Evolutionary conservation across 2,329 filamentous ascomycete species (phyloP).

Genomic region (Scedosporium dehoogii): DNA sequence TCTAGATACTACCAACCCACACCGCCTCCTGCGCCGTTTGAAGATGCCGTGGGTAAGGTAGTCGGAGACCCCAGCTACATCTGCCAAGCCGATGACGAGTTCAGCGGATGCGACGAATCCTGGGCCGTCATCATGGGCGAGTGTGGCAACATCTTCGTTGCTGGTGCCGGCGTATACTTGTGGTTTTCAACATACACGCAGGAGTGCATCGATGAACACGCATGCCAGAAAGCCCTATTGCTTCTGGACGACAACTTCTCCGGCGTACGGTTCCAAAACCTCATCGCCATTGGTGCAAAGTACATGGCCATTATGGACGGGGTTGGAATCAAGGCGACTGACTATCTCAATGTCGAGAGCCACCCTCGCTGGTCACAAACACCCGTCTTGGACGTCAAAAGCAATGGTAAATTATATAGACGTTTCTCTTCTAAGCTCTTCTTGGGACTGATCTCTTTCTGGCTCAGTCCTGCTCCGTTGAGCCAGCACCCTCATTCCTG

Average conservation of each 20-base stretch:
- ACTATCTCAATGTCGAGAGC: slow-evolving; percentile 17
- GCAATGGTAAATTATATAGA: no score
- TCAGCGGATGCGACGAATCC: slow-evolving; percentile 13
- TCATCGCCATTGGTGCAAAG: slow-evolving; percentile 21
- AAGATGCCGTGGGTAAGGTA: slow-evolving; percentile 4
- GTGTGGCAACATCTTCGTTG: slow-evolving; percentile 14
- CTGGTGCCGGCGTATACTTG: slow-evolving; percentile 16
- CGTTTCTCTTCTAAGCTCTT: no score
- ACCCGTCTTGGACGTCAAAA: slow-evolving; percentile 12
- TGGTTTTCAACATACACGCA: slow-evolving; percentile 15
- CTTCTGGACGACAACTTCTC: slow-evolving; percentile 13
- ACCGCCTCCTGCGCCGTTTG: slow-evolving; percentile 13
- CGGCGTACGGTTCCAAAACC: slow-evolving; percentile 15
- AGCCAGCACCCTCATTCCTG: no score
- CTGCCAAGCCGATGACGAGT: slow-evolving; percentile 8
- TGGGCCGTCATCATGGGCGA: slow-evolving; percentile 14
- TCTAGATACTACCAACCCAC: slow-evolving; percentile 38
- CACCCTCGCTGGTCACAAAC: slow-evolving; percentile 17
- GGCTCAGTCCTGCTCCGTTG: no score
- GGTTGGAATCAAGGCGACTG: slow-evolving; percentile 14
- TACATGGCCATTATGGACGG: slow-evolving; percentile 18
- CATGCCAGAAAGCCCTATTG: slow-evolving; percentile 17
- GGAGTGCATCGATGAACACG: slow-evolving; percentile 3
- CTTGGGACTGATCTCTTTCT: no score
- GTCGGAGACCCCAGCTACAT: slow-evolving; percentile 10